A percentile compares a stretch with the other conserved stretches of the same genome.
These are phyloP conservation scores for Lolium perenne DNA, from an alignment of 176 grass and related monocot genomes.

Conservation along the genomic window DNA sequence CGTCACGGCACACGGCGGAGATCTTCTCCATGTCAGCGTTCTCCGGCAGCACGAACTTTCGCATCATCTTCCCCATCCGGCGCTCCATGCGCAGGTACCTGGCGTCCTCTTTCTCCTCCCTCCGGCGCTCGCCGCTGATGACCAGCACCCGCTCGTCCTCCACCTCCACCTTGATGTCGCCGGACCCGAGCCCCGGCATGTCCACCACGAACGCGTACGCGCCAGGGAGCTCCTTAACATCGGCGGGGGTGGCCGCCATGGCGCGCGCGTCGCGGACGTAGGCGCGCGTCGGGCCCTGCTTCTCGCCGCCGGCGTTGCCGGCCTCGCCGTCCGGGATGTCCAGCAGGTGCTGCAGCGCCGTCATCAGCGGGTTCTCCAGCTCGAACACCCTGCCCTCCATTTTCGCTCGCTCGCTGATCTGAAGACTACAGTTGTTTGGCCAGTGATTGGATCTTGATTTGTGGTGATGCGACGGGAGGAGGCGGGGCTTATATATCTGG, in stretches of 20 bases:
- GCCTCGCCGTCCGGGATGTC: slow-evolving; percentile 67
- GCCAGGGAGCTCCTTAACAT: slow-evolving; percentile 71
- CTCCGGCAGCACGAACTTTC: slow-evolving; percentile 73
- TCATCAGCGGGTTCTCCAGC: slow-evolving; percentile 61
- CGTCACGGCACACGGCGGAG: slow-evolving; percentile 66
- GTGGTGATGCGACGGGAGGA: too few species aligned
- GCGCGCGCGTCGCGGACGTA: slow-evolving; percentile 79
- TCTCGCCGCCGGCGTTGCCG: slow-evolving; percentile 37
- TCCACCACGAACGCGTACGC: slow-evolving; percentile 80
- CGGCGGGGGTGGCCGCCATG: slow-evolving; percentile 72
- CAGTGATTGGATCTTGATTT: too few species aligned
- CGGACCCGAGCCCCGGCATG: slow-evolving; percentile 78
- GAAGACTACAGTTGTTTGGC: too few species aligned
- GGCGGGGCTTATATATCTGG: too few species aligned
- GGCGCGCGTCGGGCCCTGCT: slow-evolving; percentile 51
- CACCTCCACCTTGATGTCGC: slow-evolving; percentile 86
- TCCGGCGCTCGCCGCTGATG: slow-evolving; percentile 72
- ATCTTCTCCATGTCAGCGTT: slow-evolving; percentile 73
- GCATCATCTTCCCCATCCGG: slow-evolving; percentile 86
- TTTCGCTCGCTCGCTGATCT: not conserved
- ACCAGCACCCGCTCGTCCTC: slow-evolving; percentile 80
- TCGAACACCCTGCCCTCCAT: slow-evolving; percentile 70
- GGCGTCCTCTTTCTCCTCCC: slow-evolving; percentile 69
- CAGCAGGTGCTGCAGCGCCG: slow-evolving; percentile 63
- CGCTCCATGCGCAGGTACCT: slow-evolving; percentile 85